Evolutionary conservation across 208 protist species (phyloP), one percentile per base, ranked within the genome.

Genomic region (Lotmaria passim): DNA sequence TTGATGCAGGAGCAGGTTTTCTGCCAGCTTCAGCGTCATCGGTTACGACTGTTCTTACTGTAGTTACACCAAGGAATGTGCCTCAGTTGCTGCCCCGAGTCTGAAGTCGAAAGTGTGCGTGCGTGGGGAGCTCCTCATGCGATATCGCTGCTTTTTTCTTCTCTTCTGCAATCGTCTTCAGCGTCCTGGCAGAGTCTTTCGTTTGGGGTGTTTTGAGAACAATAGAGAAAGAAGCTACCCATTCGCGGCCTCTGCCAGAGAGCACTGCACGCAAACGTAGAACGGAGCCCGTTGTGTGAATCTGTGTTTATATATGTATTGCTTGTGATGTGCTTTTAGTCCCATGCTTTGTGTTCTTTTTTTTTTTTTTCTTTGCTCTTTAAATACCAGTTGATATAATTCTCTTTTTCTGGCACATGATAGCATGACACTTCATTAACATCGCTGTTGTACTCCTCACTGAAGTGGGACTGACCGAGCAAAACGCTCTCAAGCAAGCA

Each of bases 1-100:
- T n/a, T n/a, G n/a, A n/a, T n/a, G n/a, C n/a, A n/a, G n/a, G n/a
- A n/a, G n/a, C 15, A 1, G 14, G 34, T 43, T 31, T 2, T 15
- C 28, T 43, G 21, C 33, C 14, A 7, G 6, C 39, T n/a, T 64
- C 31, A 51, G 31, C 43, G 15, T 26, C 44, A 5, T 41, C 41
- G 58, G 58, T 53, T 64, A 64, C 58, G 28, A 41, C 30, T 64
- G 30, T 15, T 19, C n/a, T 19, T 7, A 53, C 7, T 3, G 4
- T 12, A 41, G 31, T 52, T 31, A 64, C 58, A 51, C 43, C 58
- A 64, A 30, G 23, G 44, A 31, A 12, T 48, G 43, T n/a, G 39
- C 41, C 58, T 43, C 28, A 36, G 58, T n/a, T n/a, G n/a, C 21
- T 41, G 43, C 58, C 26, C 44, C 43, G 15, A 64, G 41, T 26